phyloP scores from a whole-genome alignment of 108 stramenopile species.

The Fragilaria radians region DNA sequence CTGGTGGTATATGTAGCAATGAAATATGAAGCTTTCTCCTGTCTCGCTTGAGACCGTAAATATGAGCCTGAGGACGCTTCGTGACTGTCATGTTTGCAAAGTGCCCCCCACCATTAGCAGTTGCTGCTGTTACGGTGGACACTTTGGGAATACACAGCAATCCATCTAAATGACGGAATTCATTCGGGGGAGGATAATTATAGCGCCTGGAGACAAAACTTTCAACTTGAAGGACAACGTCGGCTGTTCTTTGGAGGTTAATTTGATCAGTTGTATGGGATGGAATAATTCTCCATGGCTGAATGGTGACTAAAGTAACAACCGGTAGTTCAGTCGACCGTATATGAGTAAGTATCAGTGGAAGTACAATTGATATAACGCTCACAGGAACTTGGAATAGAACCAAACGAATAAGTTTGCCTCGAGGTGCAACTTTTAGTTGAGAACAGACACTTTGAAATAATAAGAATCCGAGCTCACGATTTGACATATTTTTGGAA shows the following conservation, averaged over 20 bases:
- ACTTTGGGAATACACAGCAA: slow-evolving; percentile 60
- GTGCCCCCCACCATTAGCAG: slow-evolving; percentile 37
- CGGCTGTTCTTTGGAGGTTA: slow-evolving; percentile 16
- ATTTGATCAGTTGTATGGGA: slow-evolving; percentile 6
- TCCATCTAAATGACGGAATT: slow-evolving; percentile 72
- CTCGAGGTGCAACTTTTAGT: background rate
- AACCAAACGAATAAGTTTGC: slow-evolving; percentile 54
- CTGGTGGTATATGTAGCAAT: slow-evolving; percentile 77
- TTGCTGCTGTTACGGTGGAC: slow-evolving; percentile 41
- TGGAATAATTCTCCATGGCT: too few species aligned
- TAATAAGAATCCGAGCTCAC: background rate
- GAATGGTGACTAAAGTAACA: slow-evolving; percentile 47
- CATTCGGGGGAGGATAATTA: slow-evolving; percentile 60
- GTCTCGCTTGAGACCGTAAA: slow-evolving; percentile 81
- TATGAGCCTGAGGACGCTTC: slow-evolving; percentile 53
- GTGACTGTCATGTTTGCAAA: slow-evolving; percentile 50
- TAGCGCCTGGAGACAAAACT: slow-evolving; percentile 39
- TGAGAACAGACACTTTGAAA: background rate
- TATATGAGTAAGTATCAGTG: slow-evolving; percentile 59
- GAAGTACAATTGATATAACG: slow-evolving; percentile 39
- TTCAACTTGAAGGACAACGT: slow-evolving; percentile 46
- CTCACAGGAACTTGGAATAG: slow-evolving; percentile 43
- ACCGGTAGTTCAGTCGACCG: slow-evolving; percentile 56
- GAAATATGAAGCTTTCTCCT: slow-evolving; percentile 70
- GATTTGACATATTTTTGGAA: background rate